Evolutionary conservation across 805 yeast genomes (phyloP), one percentile per base, ranked within the genome.

Genomic region (Candida bentonensis): DNA sequence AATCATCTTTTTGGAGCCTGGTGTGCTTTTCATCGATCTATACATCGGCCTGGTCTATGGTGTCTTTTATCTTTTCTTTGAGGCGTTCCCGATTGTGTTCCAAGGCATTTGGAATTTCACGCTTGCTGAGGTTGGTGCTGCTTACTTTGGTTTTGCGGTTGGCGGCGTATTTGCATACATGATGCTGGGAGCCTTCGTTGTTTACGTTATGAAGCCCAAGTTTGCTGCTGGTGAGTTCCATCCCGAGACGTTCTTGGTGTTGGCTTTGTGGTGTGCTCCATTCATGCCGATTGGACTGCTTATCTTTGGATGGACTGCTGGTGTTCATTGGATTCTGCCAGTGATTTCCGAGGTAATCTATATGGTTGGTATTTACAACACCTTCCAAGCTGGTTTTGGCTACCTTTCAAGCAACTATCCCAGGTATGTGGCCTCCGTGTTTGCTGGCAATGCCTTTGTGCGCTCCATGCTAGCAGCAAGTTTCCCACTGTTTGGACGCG

Each of bases 391-490:
- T 11, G 20, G 11, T 11, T 30, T 30, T 30, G 36, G 36, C 13
- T 30, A 30, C 17, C 20, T 30, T 11, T 30, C 36, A 4, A 30
- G 36, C n/a, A 30, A 30, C 36, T 30, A 30, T 30, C 36, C 36
- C 7, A 9, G 36, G n/a, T 30, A 44, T 26, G 81, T 85, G 21
- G 95, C 95, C 0, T 79, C 89, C 15, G 89, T 94, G 2, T 61
- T 86, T 49, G 81, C 81, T 3, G 73, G 76, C 33, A 76, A 74
- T 52, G 72, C 65, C 30, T 59, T 76, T 22, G 65, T 68, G 47
- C 68, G 82, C 44, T 64, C 74, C 4, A 59, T 60, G 2, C 63
- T 72, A 53, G 82, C 78, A 1, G 73, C 74, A 48, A 72, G 70
- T 2, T 77, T 77, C 64, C 81, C 82, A 39, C 63, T 81, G 42